Percentiles rank a stretch among this genome's conserved stretches.
Evolutionary conservation across 2,329 filamentous ascomycete genomes (phyloP).

Genomic region (Botryotinia globosa): DNA sequence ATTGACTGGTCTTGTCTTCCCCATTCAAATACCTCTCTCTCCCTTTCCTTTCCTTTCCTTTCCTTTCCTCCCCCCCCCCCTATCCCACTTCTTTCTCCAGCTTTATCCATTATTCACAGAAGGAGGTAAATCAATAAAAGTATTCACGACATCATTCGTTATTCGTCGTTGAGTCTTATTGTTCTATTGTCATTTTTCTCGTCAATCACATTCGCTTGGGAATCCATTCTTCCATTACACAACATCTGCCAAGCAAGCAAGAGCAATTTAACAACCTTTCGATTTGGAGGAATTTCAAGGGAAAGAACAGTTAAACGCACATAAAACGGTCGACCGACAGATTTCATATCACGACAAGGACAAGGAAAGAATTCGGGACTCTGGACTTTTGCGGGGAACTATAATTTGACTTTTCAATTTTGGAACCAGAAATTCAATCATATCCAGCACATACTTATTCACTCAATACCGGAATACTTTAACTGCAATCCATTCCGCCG

Average conservation of each 20-base stretch:
- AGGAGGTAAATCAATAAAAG: not conserved
- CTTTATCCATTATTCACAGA: not conserved
- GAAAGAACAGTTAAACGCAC: not conserved
- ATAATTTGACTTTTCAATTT: not conserved
- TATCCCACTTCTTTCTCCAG: not conserved
- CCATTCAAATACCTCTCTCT: not conserved
- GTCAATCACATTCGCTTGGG: not conserved
- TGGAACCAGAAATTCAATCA: not conserved
- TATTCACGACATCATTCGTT: conserved; percentile 8
- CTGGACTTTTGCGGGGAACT: not conserved
- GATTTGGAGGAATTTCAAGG: not conserved
- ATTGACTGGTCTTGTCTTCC: conserved; percentile 2
- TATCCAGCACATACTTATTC: not conserved
- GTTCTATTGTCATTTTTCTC: not conserved
- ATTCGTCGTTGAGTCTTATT: not conserved
- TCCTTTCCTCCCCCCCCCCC: too few relatives aligned
- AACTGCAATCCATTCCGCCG: not conserved
- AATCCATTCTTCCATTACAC: not conserved
- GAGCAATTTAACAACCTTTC: not conserved
- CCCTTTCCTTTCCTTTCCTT: not conserved
- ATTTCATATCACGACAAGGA: not conserved
- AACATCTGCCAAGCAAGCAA: not conserved
- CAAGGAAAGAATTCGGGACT: not conserved
- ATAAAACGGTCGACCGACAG: not conserved
- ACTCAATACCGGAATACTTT: not conserved